phyloP scores from a whole-genome alignment of 495 filamentous ascomycete species.

The Neurospora sp. region DNA sequence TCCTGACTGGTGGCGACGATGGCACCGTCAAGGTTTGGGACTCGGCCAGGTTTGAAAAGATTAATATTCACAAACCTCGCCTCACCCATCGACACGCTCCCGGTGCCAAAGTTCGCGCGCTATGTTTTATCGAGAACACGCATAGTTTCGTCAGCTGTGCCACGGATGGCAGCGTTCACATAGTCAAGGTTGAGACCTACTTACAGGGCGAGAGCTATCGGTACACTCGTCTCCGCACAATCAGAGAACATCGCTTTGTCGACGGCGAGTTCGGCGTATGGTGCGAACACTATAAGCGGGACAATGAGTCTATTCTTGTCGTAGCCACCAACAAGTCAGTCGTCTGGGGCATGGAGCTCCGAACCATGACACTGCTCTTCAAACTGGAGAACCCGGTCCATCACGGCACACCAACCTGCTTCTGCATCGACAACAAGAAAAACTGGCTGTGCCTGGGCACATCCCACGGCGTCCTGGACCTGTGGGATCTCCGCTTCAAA shows the following conservation, averaged over 20 bases:
- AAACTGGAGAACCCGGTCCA: constrained; percentile 81
- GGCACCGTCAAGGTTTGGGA: constrained; percentile 93
- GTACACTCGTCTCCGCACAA: constrained; percentile 65
- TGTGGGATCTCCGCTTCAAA: constrained; percentile 95
- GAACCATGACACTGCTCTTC: constrained; percentile 76
- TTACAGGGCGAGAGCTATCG: constrained; percentile 47
- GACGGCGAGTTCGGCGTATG: constrained; percentile 72
- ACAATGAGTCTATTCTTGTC: constrained; percentile 68
- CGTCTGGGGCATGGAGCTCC: constrained; percentile 75
- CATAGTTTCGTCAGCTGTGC: constrained; percentile 86
- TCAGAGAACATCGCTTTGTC: constrained; percentile 75
- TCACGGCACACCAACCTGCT: constrained; percentile 88
- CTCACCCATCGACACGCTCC: constrained; percentile 69
- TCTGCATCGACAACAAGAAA: constrained; percentile 73
- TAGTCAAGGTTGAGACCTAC: constrained; percentile 74
- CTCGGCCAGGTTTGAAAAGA: constrained; percentile 76
- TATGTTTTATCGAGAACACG: constrained; percentile 89
- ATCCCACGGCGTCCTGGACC: constrained; percentile 81
- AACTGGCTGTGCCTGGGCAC: constrained; percentile 90
- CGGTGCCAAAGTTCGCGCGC: constrained; percentile 61
- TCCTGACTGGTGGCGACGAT: constrained; percentile 89
- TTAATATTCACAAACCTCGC: constrained; percentile 76
- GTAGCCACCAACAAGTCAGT: constrained; percentile 80
- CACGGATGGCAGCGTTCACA: constrained; percentile 81
- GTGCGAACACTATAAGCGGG: constrained; percentile 83